These are phyloP conservation scores for Cystobasidium pallidum DNA, from an alignment of 1,284 basidiomycete species.

Conservation along the genomic window DNA sequence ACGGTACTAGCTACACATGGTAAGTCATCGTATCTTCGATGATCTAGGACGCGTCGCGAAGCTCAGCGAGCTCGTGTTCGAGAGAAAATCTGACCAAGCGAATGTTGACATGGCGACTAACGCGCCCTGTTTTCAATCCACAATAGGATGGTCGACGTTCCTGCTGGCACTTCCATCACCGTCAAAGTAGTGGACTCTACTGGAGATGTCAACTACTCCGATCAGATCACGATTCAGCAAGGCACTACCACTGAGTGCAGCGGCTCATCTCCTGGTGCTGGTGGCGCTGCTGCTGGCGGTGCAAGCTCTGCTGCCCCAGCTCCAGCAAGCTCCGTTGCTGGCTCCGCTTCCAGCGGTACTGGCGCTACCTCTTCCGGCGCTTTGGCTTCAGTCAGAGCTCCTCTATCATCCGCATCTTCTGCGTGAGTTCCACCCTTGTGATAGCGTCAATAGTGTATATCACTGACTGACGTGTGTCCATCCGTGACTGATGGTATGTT, in stretches of 20 bases:
- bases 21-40: conserved; percentile 35
- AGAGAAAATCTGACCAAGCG: neutral
- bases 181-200: conserved; percentile 53
- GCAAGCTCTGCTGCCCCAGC: conserved; percentile 3
- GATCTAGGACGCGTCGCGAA: too few relatives aligned
- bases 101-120: neutral
- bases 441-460: too few relatives aligned
- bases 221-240: conserved; percentile 31
- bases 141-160: conserved; percentile 54
- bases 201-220: conserved; percentile 46
- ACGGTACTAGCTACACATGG: conserved; percentile 5
- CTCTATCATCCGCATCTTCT: neutral
- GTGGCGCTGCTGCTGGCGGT: conserved; percentile 2
- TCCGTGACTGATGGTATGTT: neutral
- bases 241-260: conserved; percentile 35
- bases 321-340: conserved; percentile 1
- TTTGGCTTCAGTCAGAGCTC: conserved; percentile 1
- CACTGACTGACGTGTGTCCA: neutral
- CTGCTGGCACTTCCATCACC: conserved; percentile 54
- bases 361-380: neutral
- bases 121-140: neutral
- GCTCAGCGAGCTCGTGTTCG: too few relatives aligned
- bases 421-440: neutral
- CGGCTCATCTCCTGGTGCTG: conserved; percentile 17
- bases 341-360: conserved; percentile 5